Conservation (phyloP, 805 yeast species). For the Metschnikowia vanudenii region DNA sequence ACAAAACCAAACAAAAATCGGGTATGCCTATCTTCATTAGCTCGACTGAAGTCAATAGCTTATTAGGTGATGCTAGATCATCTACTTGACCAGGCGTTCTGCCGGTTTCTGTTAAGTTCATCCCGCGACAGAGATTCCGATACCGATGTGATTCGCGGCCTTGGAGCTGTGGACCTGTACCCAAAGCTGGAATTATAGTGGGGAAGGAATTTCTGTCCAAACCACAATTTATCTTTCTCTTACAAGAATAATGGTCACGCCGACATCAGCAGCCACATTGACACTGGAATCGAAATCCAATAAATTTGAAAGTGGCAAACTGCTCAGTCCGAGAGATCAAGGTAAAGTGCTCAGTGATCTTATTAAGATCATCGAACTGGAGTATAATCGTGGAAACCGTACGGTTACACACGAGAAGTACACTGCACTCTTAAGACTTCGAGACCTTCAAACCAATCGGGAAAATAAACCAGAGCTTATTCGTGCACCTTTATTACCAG, state of each 20-base stretch:
- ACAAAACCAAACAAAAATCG: too few species aligned
- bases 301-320: neutral
- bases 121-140: neutral
- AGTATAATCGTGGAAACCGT: conserved; percentile 37
- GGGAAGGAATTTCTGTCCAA: conserved; percentile 2
- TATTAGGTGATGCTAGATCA: too few species aligned
- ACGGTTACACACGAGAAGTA: conserved; percentile 39
- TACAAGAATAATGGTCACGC: neutral
- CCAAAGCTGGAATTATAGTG: conserved; percentile 1
- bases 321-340: neutral
- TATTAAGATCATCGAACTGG: conserved; percentile 33
- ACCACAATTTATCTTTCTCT: neutral
- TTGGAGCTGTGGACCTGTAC: conserved; percentile 5
- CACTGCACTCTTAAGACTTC: conserved; percentile 29
- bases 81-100: too few species aligned
- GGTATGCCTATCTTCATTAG: too few species aligned
- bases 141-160: conserved; percentile 2
- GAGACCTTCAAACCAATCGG: conserved; percentile 17
- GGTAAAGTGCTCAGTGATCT: conserved; percentile 9
- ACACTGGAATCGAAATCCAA: neutral
- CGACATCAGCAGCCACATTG: conserved; percentile 2
- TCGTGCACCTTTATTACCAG: conserved; percentile 24
- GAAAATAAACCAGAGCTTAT: neutral
- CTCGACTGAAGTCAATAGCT: too few species aligned
- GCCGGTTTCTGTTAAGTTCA: neutral